These are phyloP conservation scores for Castanea sativa DNA, from an alignment of 306 rosid species.

Conservation along the genomic window DNA sequence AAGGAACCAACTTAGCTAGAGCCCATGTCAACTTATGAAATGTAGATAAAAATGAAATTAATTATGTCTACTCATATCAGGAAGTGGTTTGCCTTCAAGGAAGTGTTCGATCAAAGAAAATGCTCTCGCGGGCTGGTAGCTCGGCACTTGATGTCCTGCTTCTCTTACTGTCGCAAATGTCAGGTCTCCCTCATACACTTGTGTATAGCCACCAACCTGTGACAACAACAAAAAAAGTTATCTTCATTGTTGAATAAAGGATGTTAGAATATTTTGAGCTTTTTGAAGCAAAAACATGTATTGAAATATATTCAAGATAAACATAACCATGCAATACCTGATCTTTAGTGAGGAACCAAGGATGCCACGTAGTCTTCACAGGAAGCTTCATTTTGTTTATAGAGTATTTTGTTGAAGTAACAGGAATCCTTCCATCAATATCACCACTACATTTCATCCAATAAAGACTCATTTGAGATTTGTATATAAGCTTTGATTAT, in stretches of 20 bases:
- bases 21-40: too few species aligned
- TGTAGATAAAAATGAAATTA: background rate
- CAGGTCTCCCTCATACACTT: slow-evolving; percentile 57
- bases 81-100: slow-evolving; percentile 58
- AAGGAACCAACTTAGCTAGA: too few species aligned
- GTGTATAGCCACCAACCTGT: slow-evolving; percentile 72
- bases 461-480: slow-evolving; percentile 2
- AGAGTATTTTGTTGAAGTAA: slow-evolving; percentile 89
- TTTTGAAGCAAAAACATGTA: too few species aligned
- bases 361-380: slow-evolving; percentile 51
- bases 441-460: slow-evolving; percentile 63
- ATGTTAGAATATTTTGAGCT: too few species aligned
- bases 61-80: slow-evolving; percentile 20
- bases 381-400: slow-evolving; percentile 59
- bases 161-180: slow-evolving; percentile 77
- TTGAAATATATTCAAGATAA: too few species aligned
- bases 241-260: too few species aligned
- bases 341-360: slow-evolving; percentile 53
- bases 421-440: slow-evolving; percentile 72
- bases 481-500: background rate
- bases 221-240: background rate
- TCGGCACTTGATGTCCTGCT: slow-evolving; percentile 88
- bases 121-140: slow-evolving; percentile 75
- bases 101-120: slow-evolving; percentile 64
- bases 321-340: slow-evolving; percentile 40